Percentiles rank a stretch among this genome's conserved stretches.
Conservation (phyloP, 257 asterid species). For the Ilex asprella region DNA sequence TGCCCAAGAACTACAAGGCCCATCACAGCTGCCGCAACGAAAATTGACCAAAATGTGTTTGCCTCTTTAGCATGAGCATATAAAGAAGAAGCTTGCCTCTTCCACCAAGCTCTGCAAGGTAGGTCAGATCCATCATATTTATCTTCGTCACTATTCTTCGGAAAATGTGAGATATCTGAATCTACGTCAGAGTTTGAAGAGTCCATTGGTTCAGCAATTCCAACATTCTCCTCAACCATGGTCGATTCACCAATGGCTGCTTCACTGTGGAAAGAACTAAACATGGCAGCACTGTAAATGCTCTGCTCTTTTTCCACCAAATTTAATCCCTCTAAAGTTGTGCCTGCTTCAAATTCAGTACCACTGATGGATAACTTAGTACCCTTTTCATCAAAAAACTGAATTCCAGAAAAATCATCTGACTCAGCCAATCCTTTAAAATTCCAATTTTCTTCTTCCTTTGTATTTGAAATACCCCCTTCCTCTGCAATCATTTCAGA, state of each 20-base stretch:
- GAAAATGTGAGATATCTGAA: constrained; percentile 24
- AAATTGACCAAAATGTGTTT: constrained; percentile 76
- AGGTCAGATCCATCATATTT: constrained; percentile 38
- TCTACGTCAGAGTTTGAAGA: constrained; percentile 24
- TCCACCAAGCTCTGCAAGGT: constrained; percentile 97
- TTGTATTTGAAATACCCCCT: constrained; percentile 25
- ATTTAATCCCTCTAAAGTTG: constrained; percentile 23
- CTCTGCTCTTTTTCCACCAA: constrained; percentile 41
- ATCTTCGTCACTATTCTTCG: constrained; percentile 28
- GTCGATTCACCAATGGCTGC: constrained; percentile 24
- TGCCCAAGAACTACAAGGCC: constrained; percentile 82
- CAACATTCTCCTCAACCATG: constrained; percentile 25
- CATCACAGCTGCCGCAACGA: constrained; percentile 79
- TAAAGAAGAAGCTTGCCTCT: constrained; percentile 54
- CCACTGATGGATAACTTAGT: constrained; percentile 21
- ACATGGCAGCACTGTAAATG: constrained; percentile 22
- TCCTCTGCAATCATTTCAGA: constrained; percentile 23
- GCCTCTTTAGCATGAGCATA: constrained; percentile 76
- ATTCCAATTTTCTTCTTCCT: constrained; percentile 29
- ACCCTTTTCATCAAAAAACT: constrained; percentile 32
- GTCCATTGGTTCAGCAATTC: constrained; percentile 24
- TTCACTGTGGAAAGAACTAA: constrained; percentile 35
- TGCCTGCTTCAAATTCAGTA: constrained; percentile 33
- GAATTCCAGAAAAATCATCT: constrained; percentile 32
- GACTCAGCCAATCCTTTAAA: constrained; percentile 31